phyloP scores from a whole-genome alignment of 1,284 basidiomycete genomes.

The Athelia psychrophila region DNA sequence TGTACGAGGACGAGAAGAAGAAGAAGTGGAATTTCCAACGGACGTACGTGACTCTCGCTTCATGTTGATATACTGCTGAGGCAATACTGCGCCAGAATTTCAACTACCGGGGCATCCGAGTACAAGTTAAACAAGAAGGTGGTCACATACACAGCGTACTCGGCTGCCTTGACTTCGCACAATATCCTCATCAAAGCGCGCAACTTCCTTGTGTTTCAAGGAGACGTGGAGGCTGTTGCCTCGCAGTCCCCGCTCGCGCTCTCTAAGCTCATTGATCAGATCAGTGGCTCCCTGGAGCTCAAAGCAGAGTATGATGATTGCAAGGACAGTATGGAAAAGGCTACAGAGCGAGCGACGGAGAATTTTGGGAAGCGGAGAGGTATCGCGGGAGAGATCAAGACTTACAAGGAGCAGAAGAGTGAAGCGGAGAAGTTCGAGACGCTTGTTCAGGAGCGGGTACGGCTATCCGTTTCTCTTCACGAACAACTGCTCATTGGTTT shows the following conservation, averaged over 20 bases:
- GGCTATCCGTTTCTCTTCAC: slow-evolving; percentile 18
- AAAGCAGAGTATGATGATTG: slow-evolving; percentile 89
- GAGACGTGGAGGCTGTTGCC: slow-evolving; percentile 97
- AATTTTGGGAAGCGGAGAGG: slow-evolving; percentile 93
- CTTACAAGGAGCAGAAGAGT: slow-evolving; percentile 95
- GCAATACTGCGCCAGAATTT: slow-evolving; percentile 57
- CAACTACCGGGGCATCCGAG: slow-evolving; percentile 81
- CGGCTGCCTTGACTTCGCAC: slow-evolving; percentile 79
- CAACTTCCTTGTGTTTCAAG: slow-evolving; percentile 99
- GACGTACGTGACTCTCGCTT: slow-evolving; percentile 58
- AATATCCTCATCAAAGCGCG: slow-evolving; percentile 99
- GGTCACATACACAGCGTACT: slow-evolving; percentile 85
- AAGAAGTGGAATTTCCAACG: slow-evolving; percentile 91
- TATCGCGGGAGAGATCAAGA: slow-evolving; percentile 93
- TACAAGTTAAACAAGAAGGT: slow-evolving; percentile 81
- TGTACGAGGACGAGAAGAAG: slow-evolving; percentile 75
- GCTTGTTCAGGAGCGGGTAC: slow-evolving; percentile 69
- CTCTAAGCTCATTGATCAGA: slow-evolving; percentile 91
- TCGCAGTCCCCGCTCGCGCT: slow-evolving; percentile 93
- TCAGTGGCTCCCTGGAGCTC: slow-evolving; percentile 90
- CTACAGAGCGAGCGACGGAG: slow-evolving; percentile 90
- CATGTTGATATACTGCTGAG: slow-evolving; percentile 4
- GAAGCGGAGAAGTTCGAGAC: slow-evolving; percentile 90
- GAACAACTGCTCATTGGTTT: slow-evolving; percentile 5
- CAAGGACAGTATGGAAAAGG: slow-evolving; percentile 83